A percentile compares a stretch with the other conserved stretches of the same genome.
These are phyloP conservation scores for Takakia lepidozioides DNA, from an alignment of 225 moss, liverwort and hornwort species.

Conservation along the genomic window DNA sequence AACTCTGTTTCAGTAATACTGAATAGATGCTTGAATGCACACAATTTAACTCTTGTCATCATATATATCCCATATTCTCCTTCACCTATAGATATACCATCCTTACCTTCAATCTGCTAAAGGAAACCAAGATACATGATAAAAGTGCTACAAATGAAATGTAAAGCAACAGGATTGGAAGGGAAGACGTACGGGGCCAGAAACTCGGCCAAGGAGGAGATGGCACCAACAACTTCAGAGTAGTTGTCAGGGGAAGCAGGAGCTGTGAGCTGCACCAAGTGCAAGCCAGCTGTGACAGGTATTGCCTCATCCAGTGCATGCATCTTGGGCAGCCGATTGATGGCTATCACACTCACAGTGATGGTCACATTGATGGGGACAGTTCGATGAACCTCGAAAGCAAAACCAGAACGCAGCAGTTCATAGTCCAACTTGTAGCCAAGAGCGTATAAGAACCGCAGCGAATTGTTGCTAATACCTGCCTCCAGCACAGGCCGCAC, in stretches of 20 bases:
- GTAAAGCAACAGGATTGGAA: neutral
- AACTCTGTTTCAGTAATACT: neutral
- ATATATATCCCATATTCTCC: too few relatives aligned
- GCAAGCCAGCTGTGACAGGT: conserved; percentile 61
- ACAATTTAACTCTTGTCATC: neutral
- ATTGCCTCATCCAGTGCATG: conserved; percentile 74
- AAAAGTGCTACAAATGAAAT: too few relatives aligned
- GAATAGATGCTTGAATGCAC: neutral
- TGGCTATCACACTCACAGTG: conserved; percentile 63
- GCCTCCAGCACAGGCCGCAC: conserved; percentile 84
- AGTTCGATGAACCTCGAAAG: conserved; percentile 67
- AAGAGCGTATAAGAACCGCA: conserved; percentile 82
- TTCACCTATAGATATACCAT: too few relatives aligned
- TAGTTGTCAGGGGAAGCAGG: conserved; percentile 84
- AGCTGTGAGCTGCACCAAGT: conserved; percentile 84
- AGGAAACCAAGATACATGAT: too few relatives aligned
- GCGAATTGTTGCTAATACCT: conserved; percentile 59
- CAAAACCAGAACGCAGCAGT: conserved; percentile 50
- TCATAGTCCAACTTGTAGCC: conserved; percentile 96
- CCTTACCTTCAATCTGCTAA: too few relatives aligned
- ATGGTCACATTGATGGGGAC: conserved; percentile 52
- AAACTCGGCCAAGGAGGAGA: conserved; percentile 90
- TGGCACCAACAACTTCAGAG: conserved; percentile 72
- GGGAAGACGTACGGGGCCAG: conserved; percentile 63
- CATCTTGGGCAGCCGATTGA: conserved; percentile 39